phyloP scores from a whole-genome alignment of 2,329 filamentous ascomycete species.

The Trichoderma sp. region DNA sequence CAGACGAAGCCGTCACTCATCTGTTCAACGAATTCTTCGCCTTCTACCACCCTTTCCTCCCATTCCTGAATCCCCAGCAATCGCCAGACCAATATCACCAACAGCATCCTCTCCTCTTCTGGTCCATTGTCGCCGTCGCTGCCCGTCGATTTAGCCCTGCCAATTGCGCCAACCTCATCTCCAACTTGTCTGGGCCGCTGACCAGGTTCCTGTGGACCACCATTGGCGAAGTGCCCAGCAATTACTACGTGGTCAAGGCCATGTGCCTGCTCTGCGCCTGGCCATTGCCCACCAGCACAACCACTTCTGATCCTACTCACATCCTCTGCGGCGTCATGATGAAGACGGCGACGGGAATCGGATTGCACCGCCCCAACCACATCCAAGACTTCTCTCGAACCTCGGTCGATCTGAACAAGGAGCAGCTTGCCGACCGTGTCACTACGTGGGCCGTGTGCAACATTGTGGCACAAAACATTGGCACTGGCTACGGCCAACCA shows the following conservation, averaged over 20 bases:
- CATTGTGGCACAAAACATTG: constrained; percentile 75
- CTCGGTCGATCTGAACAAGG: constrained; percentile 69
- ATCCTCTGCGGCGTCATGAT: constrained; percentile 82
- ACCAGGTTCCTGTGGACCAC: constrained; percentile 74
- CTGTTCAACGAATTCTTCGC: constrained; percentile 74
- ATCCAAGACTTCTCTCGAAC: constrained; percentile 80
- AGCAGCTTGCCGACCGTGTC: constrained; percentile 74
- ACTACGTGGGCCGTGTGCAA: constrained; percentile 84
- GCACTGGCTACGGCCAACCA: constrained; percentile 80
- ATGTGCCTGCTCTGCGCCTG: constrained; percentile 76
- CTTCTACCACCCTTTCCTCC: constrained; percentile 73
- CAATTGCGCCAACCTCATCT: constrained; percentile 60
- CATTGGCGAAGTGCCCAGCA: constrained; percentile 72
- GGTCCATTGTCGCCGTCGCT: constrained; percentile 75
- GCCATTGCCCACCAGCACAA: constrained; percentile 79
- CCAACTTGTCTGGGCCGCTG: constrained; percentile 63
- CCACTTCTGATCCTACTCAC: constrained; percentile 75
- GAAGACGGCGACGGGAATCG: constrained; percentile 80
- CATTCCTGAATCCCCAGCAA: constrained; percentile 66
- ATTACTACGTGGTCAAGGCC: constrained; percentile 77
- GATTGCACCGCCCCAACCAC: constrained; percentile 75
- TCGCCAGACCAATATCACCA: constrained; percentile 71
- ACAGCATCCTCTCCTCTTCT: constrained; percentile 79
- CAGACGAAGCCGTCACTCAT: constrained; percentile 58
- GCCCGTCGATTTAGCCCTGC: constrained; percentile 62